Percentiles rank a stretch among this genome's conserved stretches.
These are phyloP conservation scores for Botrytis fabae DNA, from an alignment of 2,329 filamentous ascomycete genomes.

Conservation along the genomic window DNA sequence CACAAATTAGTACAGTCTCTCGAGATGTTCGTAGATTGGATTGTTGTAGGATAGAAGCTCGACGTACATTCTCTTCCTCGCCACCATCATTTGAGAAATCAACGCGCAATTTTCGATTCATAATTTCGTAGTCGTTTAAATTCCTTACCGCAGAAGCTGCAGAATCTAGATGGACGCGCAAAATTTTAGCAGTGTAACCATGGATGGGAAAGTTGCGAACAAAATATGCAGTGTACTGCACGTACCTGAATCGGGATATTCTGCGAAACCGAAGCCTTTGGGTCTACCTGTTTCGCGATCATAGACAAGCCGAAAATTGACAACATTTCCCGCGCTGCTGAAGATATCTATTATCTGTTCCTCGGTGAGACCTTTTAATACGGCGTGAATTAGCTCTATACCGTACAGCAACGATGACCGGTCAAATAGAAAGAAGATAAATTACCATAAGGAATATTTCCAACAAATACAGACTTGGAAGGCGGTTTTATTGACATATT, in stretches of 20 bases:
- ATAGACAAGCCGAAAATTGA: constrained; percentile 91
- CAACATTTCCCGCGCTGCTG: constrained; percentile 82
- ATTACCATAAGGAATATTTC: constrained; percentile 80
- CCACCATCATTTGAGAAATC: constrained; percentile 91
- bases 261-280: constrained; percentile 95
- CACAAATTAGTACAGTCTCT: background rate
- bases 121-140: constrained; percentile 91
- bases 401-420: background rate
- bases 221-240: constrained; percentile 19
- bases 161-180: constrained; percentile 54
- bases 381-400: constrained; percentile 26
- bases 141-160: constrained; percentile 94
- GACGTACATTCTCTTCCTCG: constrained; percentile 54
- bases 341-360: constrained; percentile 96
- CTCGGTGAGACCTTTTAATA: constrained; percentile 77
- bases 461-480: constrained; percentile 79
- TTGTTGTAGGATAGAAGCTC: background rate
- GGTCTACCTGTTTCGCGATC: constrained; percentile 93
- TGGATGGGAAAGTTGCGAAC: constrained; percentile 1
- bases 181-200: constrained; percentile 14
- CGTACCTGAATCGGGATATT: constrained; percentile 86
- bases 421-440: constrained; percentile 18
- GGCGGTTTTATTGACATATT: constrained; percentile 70
- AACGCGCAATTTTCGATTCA: constrained; percentile 90
- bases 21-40: background rate